Percentiles rank a stretch among this genome's conserved stretches.
Evolutionary conservation across 176 grass and related monocot species (phyloP).

Genomic region (Hordeum vulgare): DNA sequence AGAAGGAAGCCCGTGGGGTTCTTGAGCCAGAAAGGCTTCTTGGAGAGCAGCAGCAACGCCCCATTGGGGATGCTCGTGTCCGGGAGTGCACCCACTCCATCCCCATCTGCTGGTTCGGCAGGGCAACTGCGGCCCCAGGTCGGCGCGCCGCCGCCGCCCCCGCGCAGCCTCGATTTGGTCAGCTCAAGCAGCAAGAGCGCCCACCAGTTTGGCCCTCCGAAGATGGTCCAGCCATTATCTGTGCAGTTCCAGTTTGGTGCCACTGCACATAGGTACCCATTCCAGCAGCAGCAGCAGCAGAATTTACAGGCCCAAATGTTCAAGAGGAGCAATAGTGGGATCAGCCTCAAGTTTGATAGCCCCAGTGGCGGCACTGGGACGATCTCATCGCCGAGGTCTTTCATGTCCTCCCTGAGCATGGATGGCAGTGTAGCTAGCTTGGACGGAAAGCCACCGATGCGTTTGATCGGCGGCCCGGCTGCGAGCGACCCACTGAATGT

Average conservation of each 20-base stretch:
- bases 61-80: slow-evolving; percentile 13
- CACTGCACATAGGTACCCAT: slow-evolving; percentile 39
- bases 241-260: slow-evolving; percentile 45
- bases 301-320: slow-evolving; percentile 76
- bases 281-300: slow-evolving; percentile 67
- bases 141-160: background rate
- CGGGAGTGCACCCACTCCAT: background rate
- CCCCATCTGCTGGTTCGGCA: slow-evolving; percentile 31
- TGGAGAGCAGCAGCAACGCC: slow-evolving; percentile 9
- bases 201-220: slow-evolving; percentile 25
- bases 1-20: slow-evolving; percentile 26
- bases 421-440: slow-evolving; percentile 65
- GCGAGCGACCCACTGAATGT: slow-evolving; percentile 41
- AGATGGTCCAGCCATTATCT: slow-evolving; percentile 39
- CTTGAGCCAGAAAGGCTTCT: slow-evolving; percentile 39
- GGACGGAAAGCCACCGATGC: slow-evolving; percentile 61
- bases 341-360: slow-evolving; percentile 71
- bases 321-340: slow-evolving; percentile 51
- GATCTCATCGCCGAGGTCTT: slow-evolving; percentile 50
- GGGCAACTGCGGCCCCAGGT: slow-evolving; percentile 31
- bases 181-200: slow-evolving; percentile 18
- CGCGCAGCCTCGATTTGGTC: slow-evolving; percentile 17
- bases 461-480: slow-evolving; percentile 43
- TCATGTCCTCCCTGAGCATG: slow-evolving; percentile 78
- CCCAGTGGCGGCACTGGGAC: slow-evolving; percentile 30